These are phyloP conservation scores for Phellinidium pouzarii DNA, from an alignment of 1,284 basidiomycete genomes.

Conservation along the genomic window DNA sequence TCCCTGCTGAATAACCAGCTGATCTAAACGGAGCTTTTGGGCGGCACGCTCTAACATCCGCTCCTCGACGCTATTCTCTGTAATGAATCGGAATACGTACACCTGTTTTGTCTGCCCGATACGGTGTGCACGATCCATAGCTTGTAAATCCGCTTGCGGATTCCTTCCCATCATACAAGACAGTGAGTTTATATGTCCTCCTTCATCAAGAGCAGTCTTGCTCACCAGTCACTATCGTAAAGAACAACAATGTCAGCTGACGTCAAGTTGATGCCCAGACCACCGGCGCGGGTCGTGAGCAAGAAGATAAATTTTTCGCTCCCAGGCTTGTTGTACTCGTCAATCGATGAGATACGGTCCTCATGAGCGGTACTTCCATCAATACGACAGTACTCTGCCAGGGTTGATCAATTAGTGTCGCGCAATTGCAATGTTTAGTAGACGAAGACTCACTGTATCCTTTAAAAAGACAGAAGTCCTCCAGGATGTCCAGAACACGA, in stretches of 20 bases:
- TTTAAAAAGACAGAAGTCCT: constrained; percentile 96
- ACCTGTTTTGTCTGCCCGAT: constrained; percentile 99
- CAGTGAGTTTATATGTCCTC: constrained; percentile 3
- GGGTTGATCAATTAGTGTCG: background rate
- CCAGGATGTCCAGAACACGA: constrained; percentile 87
- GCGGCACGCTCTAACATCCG: constrained; percentile 95
- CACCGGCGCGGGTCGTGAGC: constrained; percentile 96
- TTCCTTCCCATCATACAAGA: constrained; percentile 50
- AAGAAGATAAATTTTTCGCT: constrained; percentile 98
- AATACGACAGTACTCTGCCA: constrained; percentile 89
- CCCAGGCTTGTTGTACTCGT: constrained; percentile 94
- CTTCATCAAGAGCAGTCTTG: constrained; percentile 19
- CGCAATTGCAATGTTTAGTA: constrained; percentile 3
- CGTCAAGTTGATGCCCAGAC: constrained; percentile 95
- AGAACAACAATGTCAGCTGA: constrained; percentile 93
- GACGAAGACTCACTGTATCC: constrained; percentile 56
- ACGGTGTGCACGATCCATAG: constrained; percentile 98
- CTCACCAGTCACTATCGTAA: constrained; percentile 95
- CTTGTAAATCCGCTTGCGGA: constrained; percentile 97
- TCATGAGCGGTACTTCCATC: constrained; percentile 96
- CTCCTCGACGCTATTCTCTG: constrained; percentile 91
- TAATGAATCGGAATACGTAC: constrained; percentile 97
- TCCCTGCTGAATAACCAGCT: constrained; percentile 97
- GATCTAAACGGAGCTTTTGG: constrained; percentile 93
- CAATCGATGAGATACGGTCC: constrained; percentile 92